phyloP scores from a whole-genome alignment of 192 early-diverging fungal species.

The Rhizophagus prolifer region DNA sequence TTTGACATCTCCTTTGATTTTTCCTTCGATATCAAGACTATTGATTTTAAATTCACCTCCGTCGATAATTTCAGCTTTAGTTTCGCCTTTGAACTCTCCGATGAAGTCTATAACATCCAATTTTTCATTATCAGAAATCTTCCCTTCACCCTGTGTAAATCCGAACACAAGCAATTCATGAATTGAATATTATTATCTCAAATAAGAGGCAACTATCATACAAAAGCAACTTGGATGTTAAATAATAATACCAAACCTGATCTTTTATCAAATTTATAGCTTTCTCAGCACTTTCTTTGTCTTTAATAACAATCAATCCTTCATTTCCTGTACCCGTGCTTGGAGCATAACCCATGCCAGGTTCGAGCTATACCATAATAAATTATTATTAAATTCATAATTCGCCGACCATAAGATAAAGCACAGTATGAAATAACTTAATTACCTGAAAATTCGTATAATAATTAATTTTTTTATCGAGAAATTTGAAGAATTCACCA shows the following conservation, averaged over 20 bases:
- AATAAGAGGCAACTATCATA: no score
- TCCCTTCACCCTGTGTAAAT: constrained; percentile 24
- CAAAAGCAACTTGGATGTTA: no score
- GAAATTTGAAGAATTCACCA: not conserved
- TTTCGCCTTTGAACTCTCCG: not conserved
- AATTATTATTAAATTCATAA: not conserved
- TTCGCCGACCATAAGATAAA: not conserved
- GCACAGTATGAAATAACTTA: not conserved
- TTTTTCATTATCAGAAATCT: no score
- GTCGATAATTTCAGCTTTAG: no score
- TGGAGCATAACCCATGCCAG: constrained; percentile 29
- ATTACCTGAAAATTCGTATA: constrained; percentile 7
- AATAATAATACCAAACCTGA: constrained; percentile 12
- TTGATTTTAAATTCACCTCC: no score
- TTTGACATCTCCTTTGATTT: not conserved
- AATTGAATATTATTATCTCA: no score
- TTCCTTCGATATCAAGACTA: constrained; percentile 7
- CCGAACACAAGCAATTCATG: no score
- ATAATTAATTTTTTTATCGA: constrained; percentile 1
- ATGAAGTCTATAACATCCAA: no score
- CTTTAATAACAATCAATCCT: constrained; percentile 18
- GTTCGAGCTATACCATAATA: constrained; percentile 15
- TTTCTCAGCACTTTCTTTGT: not conserved
- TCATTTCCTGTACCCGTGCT: constrained; percentile 4
- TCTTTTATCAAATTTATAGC: constrained; percentile 18